Conservation (phyloP, 805 yeast species). For the Candida nemodendra region DNA sequence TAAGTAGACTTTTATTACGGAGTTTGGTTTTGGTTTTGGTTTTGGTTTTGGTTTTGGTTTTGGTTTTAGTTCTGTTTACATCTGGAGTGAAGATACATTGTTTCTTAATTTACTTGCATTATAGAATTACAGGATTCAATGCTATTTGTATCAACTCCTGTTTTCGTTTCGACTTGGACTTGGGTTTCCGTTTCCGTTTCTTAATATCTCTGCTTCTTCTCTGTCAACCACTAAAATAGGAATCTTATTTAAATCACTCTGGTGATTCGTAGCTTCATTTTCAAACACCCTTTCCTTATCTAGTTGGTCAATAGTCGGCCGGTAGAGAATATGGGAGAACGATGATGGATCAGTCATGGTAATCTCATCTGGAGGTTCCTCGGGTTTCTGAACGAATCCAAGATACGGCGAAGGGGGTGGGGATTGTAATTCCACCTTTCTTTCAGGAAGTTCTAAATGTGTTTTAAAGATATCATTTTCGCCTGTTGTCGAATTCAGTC, state of each 20-base stretch:
- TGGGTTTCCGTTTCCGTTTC: conserved; percentile 7
- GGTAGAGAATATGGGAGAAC: conserved; percentile 30
- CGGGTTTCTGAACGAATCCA: conserved; percentile 31
- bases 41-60: too few species aligned
- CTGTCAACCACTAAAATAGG: conserved; percentile 31
- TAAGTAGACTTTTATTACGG: neutral
- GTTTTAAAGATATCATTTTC: conserved; percentile 1
- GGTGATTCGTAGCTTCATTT: neutral
- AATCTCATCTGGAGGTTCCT: conserved; percentile 33
- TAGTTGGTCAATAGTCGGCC: conserved; percentile 19
- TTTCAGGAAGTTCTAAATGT: conserved; percentile 25
- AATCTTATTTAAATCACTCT: conserved; percentile 8
- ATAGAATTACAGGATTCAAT: neutral
- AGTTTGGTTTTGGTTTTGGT: neutral
- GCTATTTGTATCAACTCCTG: neutral
- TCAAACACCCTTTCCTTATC: conserved; percentile 21
- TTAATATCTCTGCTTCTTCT: conserved; percentile 28
- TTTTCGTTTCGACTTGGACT: neutral
- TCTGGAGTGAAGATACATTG: too few species aligned
- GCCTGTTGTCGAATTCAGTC: neutral
- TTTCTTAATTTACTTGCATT: conserved; percentile 7
- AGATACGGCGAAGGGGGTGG: conserved; percentile 38
- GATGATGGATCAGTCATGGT: conserved; percentile 32
- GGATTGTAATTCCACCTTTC: conserved; percentile 32
- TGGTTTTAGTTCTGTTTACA: too few species aligned